Evolutionary conservation across 2,329 filamentous ascomycete species (phyloP), one percentile per base, ranked within the genome.

Genomic region (Escovopsis sp.): DNA sequence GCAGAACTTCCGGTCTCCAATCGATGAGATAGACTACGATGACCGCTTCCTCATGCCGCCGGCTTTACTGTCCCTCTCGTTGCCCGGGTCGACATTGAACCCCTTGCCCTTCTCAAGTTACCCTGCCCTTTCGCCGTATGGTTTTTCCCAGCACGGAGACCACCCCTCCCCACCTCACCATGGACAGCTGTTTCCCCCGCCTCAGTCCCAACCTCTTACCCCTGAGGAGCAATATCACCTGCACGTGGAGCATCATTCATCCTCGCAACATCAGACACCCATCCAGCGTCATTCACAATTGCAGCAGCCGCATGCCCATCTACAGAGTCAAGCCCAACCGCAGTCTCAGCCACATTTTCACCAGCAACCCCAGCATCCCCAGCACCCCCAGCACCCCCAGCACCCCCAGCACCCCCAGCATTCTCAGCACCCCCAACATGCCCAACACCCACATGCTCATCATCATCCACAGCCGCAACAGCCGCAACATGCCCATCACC

Each of bases 1-100:
- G 34, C 72, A 78, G 46, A 80, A 73, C 53, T 83, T 82, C 55
- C 70, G 77, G 8, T 63, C 72, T 1, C 72, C 74, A 0, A 64
- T 80, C 23, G 72, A 80, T 35, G 75, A 80, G 33, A 50, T 67
- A 3, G 70, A 75, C 26, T 52, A 47, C 28, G 29, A 33, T 9
- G 30, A 42, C 13, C 41, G 48, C 5, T 35, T 38, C 12, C 17
- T 26, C 15, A 31, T 21, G 16, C 32, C 48, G 21, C 38, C 33
- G 2, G 23, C 39, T 5, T 31, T 49, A 16, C 17, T 38, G 9
- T 29, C 36, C 17, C 37, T 38, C 11, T 39, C 45, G 9, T 40
- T 45, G 21, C 21, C 21, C 7, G 21, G 21, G 21, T 25, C 21
- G 21, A 25, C 21, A 9, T 25, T 25, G 21, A 25, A 25, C 21